A percentile compares a stretch with the other conserved stretches of the same genome.
phyloP scores from a whole-genome alignment of 768 basidiomycete genomes.

The Sporobolomyces roseus region DNA sequence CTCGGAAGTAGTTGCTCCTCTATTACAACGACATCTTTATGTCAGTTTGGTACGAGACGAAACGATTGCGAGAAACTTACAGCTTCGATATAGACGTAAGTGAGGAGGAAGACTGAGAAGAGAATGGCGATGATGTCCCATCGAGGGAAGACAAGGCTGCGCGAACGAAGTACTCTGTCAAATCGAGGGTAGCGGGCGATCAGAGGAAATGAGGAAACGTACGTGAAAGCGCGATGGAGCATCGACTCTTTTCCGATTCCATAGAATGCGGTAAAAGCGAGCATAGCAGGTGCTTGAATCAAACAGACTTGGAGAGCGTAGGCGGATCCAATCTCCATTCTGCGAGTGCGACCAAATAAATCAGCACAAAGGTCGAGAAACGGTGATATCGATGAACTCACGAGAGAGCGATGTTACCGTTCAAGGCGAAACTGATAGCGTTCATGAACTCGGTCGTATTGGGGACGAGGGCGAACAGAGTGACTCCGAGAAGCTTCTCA shows the following conservation, averaged over 20 bases:
- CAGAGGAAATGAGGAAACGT: constrained; percentile 48
- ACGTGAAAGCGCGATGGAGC: constrained; percentile 89
- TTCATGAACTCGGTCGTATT: constrained; percentile 98
- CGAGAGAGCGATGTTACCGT: constrained; percentile 96
- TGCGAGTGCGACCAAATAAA: too few species aligned
- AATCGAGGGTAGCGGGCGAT: not conserved
- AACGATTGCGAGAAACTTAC: not conserved
- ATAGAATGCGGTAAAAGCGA: constrained; percentile 95
- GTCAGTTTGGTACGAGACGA: not conserved
- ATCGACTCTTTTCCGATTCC: constrained; percentile 75
- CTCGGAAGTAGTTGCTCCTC: constrained; percentile 79
- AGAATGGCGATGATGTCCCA: constrained; percentile 97
- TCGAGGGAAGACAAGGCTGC: constrained; percentile 90
- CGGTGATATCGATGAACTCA: too few species aligned
- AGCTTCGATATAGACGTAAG: constrained; percentile 91
- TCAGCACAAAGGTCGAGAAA: too few species aligned
- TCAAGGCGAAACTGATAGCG: constrained; percentile 88
- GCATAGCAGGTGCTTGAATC: constrained; percentile 97
- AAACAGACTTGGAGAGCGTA: constrained; percentile 98
- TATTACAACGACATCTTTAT: not conserved
- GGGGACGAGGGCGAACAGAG: constrained; percentile 92
- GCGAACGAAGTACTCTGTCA: not conserved
- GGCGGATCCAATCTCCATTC: constrained; percentile 99
- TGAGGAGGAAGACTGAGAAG: constrained; percentile 93
- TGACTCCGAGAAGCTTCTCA: constrained; percentile 95